Base-by-base conservation (phyloP, 208 protist genomes). In the Acanthamoeba polyphaga region DNA sequence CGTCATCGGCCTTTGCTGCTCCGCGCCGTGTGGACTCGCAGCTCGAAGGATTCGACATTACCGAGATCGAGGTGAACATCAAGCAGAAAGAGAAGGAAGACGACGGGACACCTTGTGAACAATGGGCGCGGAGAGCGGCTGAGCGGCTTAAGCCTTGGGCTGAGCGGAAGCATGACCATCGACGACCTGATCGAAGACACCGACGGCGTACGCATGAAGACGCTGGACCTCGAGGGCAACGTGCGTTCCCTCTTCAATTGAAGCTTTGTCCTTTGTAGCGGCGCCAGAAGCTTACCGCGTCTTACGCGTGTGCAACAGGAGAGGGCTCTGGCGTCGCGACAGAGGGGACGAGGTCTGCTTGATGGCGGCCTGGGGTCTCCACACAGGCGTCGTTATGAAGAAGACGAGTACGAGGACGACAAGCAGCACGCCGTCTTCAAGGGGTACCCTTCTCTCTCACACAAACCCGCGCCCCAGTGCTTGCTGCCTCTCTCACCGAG, bases 381-480 rank as follows among this genome's bases (percentile, higher is more conserved):
- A 17, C 38, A 80, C 72, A 80, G 38, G 22, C 72, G 72, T 22
- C 72, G 72, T 12, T 80, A 80, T 49, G 72, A 80, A 29, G 72
- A 80, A 10, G 72, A 80, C 38, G 72, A 80, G 34, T 80, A 80
- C 19, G 72, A 80, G n/a, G 72, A 80, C n/a, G 72, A 80, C 72
- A 80, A 80, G 72, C 72, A 80, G 72, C 29, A 80, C 34, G 72
- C 72, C 17, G 34, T 51, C 1, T 80, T 80, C 72, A 80, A 80
- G 38, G 72, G 72, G 72, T 80, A 46, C 38, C n/a, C 12, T 32
- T 68, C 24, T 68, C 24, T 12, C 1, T 2, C 34, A 38, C 34
- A 38, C 34, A 38, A 2, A 10, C 2, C 2, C 43, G 0, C 43
- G 43, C 8, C 8, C 43, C 8, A 49, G 46, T 49, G 46, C 46